Evolutionary conservation across 106 monocot genomes (phyloP).

Genomic region (Xerophyta viscosa): DNA sequence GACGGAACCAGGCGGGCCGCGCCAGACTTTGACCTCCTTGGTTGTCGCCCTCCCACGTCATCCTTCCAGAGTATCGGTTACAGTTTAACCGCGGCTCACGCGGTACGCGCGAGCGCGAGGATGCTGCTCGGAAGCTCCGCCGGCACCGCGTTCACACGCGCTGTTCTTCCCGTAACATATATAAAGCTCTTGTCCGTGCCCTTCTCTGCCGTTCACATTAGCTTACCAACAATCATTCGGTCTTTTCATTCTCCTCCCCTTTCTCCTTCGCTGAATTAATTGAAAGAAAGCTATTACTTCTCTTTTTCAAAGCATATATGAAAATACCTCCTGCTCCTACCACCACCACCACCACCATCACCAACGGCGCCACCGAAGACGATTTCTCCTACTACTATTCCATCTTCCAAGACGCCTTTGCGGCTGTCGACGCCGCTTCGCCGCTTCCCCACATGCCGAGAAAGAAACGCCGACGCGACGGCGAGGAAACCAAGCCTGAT

Average conservation of each 20-base stretch:
- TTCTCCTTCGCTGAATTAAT: no score
- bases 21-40: no score
- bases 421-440: no score
- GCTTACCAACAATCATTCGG: background rate
- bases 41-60: no score
- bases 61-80: no score
- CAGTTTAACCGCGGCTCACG: slow-evolving; percentile 2
- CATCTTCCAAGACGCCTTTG: slow-evolving; percentile 38
- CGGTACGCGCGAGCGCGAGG: background rate
- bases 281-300: no score
- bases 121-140: background rate
- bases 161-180: slow-evolving; percentile 3
- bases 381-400: slow-evolving; percentile 50
- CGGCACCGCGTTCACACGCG: slow-evolving; percentile 7
- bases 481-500: background rate
- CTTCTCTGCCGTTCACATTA: background rate
- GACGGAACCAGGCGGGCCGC: no score
- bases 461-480: background rate
- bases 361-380: slow-evolving; percentile 14
- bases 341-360: background rate
- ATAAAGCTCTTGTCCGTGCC: slow-evolving; percentile 1
- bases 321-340: slow-evolving; percentile 19
- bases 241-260: background rate
- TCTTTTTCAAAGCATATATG: slow-evolving; percentile 17
- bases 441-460: slow-evolving; percentile 9